Evolutionary conservation across 495 filamentous ascomycete genomes (phyloP), one percentile per base, ranked within the genome.

Genomic region (Rusavskia elegans): DNA sequence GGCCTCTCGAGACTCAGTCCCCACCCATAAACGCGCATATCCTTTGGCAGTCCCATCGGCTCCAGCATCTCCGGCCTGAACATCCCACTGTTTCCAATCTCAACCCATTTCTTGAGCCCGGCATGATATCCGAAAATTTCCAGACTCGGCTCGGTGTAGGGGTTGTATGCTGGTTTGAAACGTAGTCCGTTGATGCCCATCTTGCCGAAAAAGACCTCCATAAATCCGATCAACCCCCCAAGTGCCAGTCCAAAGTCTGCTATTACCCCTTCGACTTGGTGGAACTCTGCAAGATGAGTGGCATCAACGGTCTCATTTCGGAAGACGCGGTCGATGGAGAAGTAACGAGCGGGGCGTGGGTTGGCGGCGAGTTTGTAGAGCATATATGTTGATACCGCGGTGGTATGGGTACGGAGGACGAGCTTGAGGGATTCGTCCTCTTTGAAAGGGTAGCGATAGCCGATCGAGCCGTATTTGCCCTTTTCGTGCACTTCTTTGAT

Each of bases 151-250:
- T 98, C 92, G n/a, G 92, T 97, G 72, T 98, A 93, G 0, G 87
- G 86, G 66, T 96, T 93, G 66, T 98, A 97, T n/a, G 89, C 89
- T 1, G 89, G 89, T 73, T 96, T 96, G 80, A 93, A 96, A 54
- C 84, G 80, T 54, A 96, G 71, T 54, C 84, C 74, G 50, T 86
- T 77, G 50, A 98, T 82, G 53, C 90, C 90, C 85, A 98, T 94
- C 71, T 94, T 94, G 27, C 68, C 74, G 66, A 96, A 98, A 79
- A 98, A 98, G 57, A 88, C 80, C 59, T 89, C 80, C 81, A 98
- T 93, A 73, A 98, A 97, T 55, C 86, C 85, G 71, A 96, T 95
- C 57, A 96, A 71, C 27, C 89, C 90, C 56, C 90, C 92, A 13
- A 98, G 75, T 8, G 89, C 89, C 41, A 98, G 70, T 20, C 81